A percentile compares a stretch with the other conserved stretches of the same genome.
Conservation (phyloP, 495 filamentous ascomycete genomes). For the Tuber magnatum region DNA sequence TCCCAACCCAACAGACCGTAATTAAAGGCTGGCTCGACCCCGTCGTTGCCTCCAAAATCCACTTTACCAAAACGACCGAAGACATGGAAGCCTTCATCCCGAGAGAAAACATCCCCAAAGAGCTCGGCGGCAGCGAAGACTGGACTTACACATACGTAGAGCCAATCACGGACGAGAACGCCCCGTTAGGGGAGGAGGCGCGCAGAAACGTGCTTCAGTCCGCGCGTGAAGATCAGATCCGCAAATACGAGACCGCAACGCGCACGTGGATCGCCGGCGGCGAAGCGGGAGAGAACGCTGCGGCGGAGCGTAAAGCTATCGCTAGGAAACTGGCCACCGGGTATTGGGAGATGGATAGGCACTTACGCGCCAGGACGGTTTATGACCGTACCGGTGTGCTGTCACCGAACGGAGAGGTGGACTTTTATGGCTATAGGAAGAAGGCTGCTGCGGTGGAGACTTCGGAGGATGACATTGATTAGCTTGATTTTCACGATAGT, state of each 20-base stretch:
- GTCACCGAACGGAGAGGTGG: conserved; percentile 55
- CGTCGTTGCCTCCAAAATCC: conserved; percentile 86
- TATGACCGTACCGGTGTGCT: conserved; percentile 73
- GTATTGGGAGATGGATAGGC: conserved; percentile 81
- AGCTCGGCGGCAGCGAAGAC: conserved; percentile 73
- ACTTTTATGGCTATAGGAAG: conserved; percentile 52
- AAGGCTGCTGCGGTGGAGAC: conserved; percentile 44
- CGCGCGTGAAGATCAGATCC: conserved; percentile 55
- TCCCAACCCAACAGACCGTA: conserved; percentile 51
- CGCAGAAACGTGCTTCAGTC: conserved; percentile 55
- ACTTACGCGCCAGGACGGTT: conserved; percentile 60
- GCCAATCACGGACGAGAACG: conserved; percentile 57
- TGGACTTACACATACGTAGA: conserved; percentile 77
- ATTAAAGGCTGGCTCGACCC: conserved; percentile 96
- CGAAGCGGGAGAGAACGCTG: conserved; percentile 43
- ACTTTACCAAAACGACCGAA: conserved; percentile 78
- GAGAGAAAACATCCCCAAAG: conserved; percentile 61
- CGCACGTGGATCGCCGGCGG: conserved; percentile 57
- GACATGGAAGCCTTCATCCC: conserved; percentile 75
- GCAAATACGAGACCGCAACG: conserved; percentile 63
- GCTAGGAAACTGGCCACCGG: conserved; percentile 58
- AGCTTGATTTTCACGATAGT: conserved; percentile 17
- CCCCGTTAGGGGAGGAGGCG: conserved; percentile 48
- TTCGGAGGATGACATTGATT: conserved; percentile 53
- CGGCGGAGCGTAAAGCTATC: conserved; percentile 48